These are phyloP conservation scores for Phlebiopsis gigantea DNA, from an alignment of 768 basidiomycete species.

Conservation along the genomic window DNA sequence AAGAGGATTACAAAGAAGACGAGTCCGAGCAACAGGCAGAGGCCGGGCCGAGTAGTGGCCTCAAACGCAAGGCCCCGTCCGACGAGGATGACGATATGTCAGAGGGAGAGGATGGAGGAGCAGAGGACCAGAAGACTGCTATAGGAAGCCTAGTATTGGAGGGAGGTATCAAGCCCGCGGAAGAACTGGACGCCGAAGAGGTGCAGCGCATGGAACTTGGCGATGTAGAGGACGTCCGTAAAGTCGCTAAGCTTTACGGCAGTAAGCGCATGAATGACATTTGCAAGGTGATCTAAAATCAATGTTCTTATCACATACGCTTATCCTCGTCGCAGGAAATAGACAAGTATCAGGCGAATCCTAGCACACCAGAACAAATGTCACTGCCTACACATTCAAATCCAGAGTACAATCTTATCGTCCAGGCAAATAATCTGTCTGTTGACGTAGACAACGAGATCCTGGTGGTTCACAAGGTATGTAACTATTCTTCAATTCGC, in stretches of 20 bases:
- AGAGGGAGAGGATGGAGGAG: constrained; percentile 41
- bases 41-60: constrained; percentile 18
- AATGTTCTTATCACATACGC: background rate
- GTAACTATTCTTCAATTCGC: constrained; percentile 11
- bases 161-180: constrained; percentile 89
- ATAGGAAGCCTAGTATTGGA: constrained; percentile 65
- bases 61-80: constrained; percentile 58
- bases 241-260: constrained; percentile 83
- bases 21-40: constrained; percentile 25
- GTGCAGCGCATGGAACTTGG: constrained; percentile 93
- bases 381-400: constrained; percentile 79
- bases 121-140: constrained; percentile 31
- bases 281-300: constrained; percentile 49
- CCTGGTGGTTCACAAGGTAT: constrained; percentile 90
- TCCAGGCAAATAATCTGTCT: constrained; percentile 95
- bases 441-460: constrained; percentile 99
- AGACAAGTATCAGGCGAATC: constrained; percentile 75
- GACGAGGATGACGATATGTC: constrained; percentile 48
- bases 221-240: constrained; percentile 76
- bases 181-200: constrained; percentile 90
- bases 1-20: constrained; percentile 44
- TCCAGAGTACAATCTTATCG: constrained; percentile 94
- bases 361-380: constrained; percentile 76
- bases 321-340: constrained; percentile 64
- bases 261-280: constrained; percentile 88